phyloP scores from a whole-genome alignment of 495 filamentous ascomycete species.

The Venustampulla echinocandica region DNA sequence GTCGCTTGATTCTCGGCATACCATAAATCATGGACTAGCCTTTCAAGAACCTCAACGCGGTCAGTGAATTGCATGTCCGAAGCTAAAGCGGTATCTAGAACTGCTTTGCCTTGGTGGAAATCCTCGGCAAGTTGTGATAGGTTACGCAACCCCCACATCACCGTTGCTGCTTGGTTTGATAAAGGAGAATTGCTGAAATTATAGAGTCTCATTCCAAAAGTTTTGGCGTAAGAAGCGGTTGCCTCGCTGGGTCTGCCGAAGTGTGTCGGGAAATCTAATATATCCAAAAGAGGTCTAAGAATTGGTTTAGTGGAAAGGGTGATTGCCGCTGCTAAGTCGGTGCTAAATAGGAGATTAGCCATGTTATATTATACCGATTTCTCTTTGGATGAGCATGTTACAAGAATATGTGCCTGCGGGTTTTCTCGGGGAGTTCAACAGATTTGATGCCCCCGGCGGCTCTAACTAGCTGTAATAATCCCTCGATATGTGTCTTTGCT shows the following conservation, averaged over 20 bases:
- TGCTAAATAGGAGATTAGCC: background rate
- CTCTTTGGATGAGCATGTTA: slow-evolving; percentile 1
- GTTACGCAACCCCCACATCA: slow-evolving; percentile 18
- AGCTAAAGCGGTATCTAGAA: slow-evolving; percentile 1
- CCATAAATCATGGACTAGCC: slow-evolving; percentile 12
- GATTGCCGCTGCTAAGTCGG: slow-evolving; percentile 10
- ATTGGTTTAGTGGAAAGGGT: slow-evolving; percentile 5
- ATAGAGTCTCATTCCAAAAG: slow-evolving; percentile 10
- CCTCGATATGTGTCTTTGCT: slow-evolving; percentile 10
- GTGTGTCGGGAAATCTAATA: slow-evolving; percentile 1
- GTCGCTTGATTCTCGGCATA: slow-evolving; percentile 6
- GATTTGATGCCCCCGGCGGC: slow-evolving; percentile 9
- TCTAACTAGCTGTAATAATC: slow-evolving; percentile 7
- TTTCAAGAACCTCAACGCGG: slow-evolving; percentile 18
- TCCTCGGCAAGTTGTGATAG: slow-evolving; percentile 7
- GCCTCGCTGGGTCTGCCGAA: slow-evolving; percentile 10
- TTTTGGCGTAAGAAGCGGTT: slow-evolving; percentile 7
- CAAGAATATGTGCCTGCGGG: slow-evolving; percentile 10
- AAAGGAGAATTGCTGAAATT: slow-evolving; percentile 10
- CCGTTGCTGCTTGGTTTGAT: slow-evolving; percentile 6
- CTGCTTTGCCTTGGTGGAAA: slow-evolving; percentile 5
- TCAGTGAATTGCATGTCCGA: slow-evolving; percentile 15
- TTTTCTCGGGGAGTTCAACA: background rate
- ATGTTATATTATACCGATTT: background rate
- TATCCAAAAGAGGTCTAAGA: slow-evolving; percentile 3